Base-by-base conservation (phyloP, 495 filamentous ascomycete genomes). In the Penicillium argentinense region DNA sequence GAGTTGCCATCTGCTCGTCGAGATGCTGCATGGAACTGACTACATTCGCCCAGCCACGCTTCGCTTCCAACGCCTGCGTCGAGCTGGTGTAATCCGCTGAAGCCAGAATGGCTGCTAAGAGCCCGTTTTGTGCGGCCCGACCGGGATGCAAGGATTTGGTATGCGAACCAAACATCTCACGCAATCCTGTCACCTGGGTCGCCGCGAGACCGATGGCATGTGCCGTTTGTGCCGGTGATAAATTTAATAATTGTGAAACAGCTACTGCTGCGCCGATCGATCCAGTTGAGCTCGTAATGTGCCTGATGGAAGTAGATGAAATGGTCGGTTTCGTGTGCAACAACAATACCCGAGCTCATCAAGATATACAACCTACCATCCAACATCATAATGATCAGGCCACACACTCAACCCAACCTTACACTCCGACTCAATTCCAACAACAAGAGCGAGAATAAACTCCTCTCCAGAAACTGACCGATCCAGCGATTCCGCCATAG, bases 141-240 rank as follows among this genome's bases (percentile, higher is more conserved):
- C 75, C 77, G 12, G 73, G 62, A 54, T 79, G 76, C 49, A 81
- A 75, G 3, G 74, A 72, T 47, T 81, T 81, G 9, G 77, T 77
- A 57, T 79, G 69, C 9, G 73, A 74, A 16, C 77, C 77, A 45
- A 78, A 81, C 65, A 75, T 73, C 34, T 74, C 75, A 12, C 76
- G 68, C 43, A 79, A 64, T 5, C 77, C 75, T 3, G 72, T 62
- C 0, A 77, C 76, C 44, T 79, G 76, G 9, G 74, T 76, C 1
- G 74, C 68, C 1, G 77, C 77, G 9, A 79, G 56, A 3, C 76
- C 75, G 40, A 79, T 76, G 3, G 77, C 74, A 39, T 79, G 72
- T n/a, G 63, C 59, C 33, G 68, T 74, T 46, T 73, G 66, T 9
- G 50, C 49, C 1, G 57, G 49, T 21, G 56, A 46, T 0, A 79